Conservation (phyloP, 768 basidiomycete genomes). For the Gloeophyllum trabeum region DNA sequence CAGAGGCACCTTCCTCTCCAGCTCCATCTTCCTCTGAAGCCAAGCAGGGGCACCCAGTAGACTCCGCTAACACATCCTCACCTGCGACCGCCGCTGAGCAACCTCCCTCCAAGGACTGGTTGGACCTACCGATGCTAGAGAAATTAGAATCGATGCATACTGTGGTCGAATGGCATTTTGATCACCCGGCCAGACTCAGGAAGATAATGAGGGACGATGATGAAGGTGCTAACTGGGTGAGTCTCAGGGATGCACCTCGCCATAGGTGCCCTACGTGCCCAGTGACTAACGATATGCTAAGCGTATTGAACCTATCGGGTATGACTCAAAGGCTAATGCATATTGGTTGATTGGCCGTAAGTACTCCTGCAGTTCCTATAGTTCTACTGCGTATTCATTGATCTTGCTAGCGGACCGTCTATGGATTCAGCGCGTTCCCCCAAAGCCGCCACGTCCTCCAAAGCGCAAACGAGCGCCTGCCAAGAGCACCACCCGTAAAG, state of each 20-base stretch:
- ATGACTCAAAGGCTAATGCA: conserved; percentile 65
- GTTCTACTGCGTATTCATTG: neutral
- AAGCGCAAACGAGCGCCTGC: conserved; percentile 27
- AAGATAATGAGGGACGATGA: conserved; percentile 71
- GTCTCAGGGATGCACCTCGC: conserved; percentile 14
- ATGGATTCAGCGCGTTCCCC: conserved; percentile 73
- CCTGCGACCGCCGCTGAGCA: too few species aligned
- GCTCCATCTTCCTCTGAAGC: too few species aligned
- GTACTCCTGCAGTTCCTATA: conserved; percentile 12
- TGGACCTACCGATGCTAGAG: conserved; percentile 52
- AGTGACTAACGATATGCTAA: conserved; percentile 16
- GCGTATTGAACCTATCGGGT: conserved; percentile 82
- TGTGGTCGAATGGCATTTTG: conserved; percentile 81
- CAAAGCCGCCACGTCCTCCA: conserved; percentile 28
- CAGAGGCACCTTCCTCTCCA: too few species aligned
- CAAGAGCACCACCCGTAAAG: conserved; percentile 16
- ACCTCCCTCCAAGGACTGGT: conserved; percentile 63
- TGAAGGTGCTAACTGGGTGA: conserved; percentile 68
- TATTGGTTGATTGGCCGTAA: conserved; percentile 82
- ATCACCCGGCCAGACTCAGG: conserved; percentile 60
- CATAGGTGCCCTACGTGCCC: conserved; percentile 1
- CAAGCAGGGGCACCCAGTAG: too few species aligned
- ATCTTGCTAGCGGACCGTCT: conserved; percentile 59
- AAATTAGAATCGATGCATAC: conserved; percentile 70
- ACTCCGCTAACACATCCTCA: too few species aligned